phyloP scores from a whole-genome alignment of 129 eudicot species.

The Calendula officinalis region DNA sequence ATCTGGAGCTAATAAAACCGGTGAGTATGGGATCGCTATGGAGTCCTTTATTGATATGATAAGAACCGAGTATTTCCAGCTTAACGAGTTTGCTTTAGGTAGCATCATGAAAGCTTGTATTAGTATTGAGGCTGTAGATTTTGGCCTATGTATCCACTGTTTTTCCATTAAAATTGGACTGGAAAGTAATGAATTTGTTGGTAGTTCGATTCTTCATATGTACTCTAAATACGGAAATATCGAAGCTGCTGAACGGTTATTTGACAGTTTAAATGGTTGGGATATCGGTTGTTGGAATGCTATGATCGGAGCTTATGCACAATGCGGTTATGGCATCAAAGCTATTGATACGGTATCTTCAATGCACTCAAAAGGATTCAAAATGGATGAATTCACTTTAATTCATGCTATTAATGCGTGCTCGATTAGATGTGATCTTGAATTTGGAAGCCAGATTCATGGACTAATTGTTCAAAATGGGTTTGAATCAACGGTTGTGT shows the following conservation, averaged over 20 bases:
- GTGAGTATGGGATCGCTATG: conserved; percentile 28
- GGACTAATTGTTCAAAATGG: conserved; percentile 29
- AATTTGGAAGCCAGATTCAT: conserved; percentile 43
- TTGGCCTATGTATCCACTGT: conserved; percentile 35
- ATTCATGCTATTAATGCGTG: conserved; percentile 42
- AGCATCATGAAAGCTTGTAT: conserved; percentile 32
- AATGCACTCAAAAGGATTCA: conserved; percentile 32
- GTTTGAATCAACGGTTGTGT: conserved; percentile 16
- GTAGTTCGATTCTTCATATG: conserved; percentile 36
- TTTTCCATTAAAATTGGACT: conserved; percentile 36
- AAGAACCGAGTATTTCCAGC: conserved; percentile 31
- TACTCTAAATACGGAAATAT: conserved; percentile 28
- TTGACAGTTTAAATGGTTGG: conserved; percentile 22
- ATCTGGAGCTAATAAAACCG: conserved; percentile 34
- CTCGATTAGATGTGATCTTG: conserved; percentile 10
- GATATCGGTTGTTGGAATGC: conserved; percentile 50
- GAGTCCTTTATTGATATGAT: conserved; percentile 31
- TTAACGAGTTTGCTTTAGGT: conserved; percentile 45
- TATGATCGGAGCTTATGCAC: conserved; percentile 47
- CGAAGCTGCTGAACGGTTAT: conserved; percentile 14
- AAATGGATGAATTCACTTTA: conserved; percentile 38
- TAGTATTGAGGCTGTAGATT: conserved; percentile 12
- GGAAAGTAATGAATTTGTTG: conserved; percentile 33
- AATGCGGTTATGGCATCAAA: conserved; percentile 36
- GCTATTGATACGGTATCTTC: conserved; percentile 33